A percentile compares a stretch with the other conserved stretches of the same genome.
phyloP scores from a whole-genome alignment of 257 asterid species.

The Nicotiana attenuata region DNA sequence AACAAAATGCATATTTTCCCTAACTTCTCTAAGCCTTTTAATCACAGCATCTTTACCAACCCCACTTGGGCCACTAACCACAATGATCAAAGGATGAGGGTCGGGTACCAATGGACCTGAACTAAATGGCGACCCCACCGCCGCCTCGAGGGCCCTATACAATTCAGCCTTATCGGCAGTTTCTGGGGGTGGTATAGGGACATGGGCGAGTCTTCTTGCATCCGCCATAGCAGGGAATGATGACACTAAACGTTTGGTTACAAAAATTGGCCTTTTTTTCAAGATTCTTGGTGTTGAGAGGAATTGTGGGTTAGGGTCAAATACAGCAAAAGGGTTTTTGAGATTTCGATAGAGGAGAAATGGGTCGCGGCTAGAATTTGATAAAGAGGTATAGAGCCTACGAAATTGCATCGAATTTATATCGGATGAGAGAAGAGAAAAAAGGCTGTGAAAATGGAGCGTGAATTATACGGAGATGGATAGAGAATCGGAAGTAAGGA shows the following conservation, averaged over 20 bases:
- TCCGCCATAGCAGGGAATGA: constrained; percentile 47
- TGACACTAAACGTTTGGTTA: constrained; percentile 27
- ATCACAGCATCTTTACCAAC: constrained; percentile 93
- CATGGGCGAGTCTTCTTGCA: constrained; percentile 38
- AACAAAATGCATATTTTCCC: constrained; percentile 74
- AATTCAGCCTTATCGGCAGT: constrained; percentile 50
- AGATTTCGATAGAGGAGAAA: constrained; percentile 27
- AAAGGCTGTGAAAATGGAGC: not conserved
- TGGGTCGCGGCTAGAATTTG: constrained; percentile 38
- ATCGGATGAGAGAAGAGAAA: not conserved
- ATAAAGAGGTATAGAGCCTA: constrained; percentile 38
- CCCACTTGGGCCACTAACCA: constrained; percentile 93
- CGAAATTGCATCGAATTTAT: constrained; percentile 58
- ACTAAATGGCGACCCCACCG: constrained; percentile 67
- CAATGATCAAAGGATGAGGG: constrained; percentile 71
- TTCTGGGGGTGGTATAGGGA: constrained; percentile 53
- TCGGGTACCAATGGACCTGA: constrained; percentile 60
- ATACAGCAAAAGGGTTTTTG: constrained; percentile 33
- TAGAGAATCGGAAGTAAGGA: not conserved
- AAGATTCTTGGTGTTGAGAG: constrained; percentile 2
- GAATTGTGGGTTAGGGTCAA: constrained; percentile 23
- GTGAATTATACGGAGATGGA: not conserved
- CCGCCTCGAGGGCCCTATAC: constrained; percentile 73
- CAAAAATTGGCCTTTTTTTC: constrained; percentile 17
- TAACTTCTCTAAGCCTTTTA: constrained; percentile 61